These are phyloP conservation scores for Lentinus tigrinus DNA, from an alignment of 768 basidiomycete species.

Conservation along the genomic window DNA sequence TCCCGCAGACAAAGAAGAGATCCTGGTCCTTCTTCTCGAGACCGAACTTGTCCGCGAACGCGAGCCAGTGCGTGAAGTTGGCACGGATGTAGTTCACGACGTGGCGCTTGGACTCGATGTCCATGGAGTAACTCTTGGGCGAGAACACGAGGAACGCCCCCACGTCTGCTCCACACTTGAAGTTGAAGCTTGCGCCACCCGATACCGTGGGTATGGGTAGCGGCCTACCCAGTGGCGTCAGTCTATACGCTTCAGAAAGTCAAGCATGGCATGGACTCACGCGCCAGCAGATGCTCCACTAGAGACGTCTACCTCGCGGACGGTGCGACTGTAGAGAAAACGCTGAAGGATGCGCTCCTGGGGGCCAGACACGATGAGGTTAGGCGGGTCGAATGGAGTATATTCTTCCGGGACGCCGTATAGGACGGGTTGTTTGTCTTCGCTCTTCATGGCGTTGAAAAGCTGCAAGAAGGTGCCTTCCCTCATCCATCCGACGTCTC, in stretches of 20 bases:
- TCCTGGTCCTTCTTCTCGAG: conserved; percentile 5
- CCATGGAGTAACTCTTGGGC: not conserved
- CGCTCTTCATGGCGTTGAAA: conserved; percentile 1
- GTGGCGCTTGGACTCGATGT: conserved; percentile 3
- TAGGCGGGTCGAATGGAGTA: conserved; percentile 2
- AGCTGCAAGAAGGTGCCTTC: conserved; percentile 13
- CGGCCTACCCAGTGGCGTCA: not conserved
- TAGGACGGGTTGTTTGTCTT: not conserved
- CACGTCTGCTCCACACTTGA: conserved; percentile 6
- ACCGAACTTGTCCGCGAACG: conserved; percentile 2
- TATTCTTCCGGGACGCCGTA: conserved; percentile 2
- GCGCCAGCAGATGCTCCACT: not conserved
- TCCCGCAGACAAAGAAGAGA: conserved; percentile 15
- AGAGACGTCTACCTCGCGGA: not conserved
- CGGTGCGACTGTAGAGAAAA: conserved; percentile 1
- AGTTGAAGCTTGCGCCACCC: not conserved
- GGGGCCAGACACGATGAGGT: not conserved
- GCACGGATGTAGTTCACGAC: conserved; percentile 9
- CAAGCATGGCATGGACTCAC: not conserved
- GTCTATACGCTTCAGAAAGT: not conserved
- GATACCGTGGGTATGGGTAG: not conserved
- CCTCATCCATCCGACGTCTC: conserved; percentile 16
- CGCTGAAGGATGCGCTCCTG: not conserved
- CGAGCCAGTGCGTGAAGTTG: conserved; percentile 11
- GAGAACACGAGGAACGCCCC: conserved; percentile 12